phyloP scores from a whole-genome alignment of 116 monocot species.

The Posidonia oceanica region DNA sequence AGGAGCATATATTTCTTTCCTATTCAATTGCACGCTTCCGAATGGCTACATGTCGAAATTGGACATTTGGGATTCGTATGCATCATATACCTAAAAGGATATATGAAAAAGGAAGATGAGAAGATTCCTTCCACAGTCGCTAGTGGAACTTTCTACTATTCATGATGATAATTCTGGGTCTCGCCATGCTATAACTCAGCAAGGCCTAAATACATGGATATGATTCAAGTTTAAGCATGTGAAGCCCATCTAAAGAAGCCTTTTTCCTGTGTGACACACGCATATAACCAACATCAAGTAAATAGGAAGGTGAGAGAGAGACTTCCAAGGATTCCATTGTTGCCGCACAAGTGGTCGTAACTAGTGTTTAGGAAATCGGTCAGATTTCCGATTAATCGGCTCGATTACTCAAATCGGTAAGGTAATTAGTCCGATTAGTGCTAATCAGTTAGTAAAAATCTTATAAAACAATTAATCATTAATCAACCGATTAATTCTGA shows the following conservation, averaged over 20 bases:
- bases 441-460: no score
- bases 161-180: not conserved
- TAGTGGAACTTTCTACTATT: not conserved
- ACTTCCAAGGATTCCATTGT: no score
- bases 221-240: not conserved
- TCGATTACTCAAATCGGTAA: no score
- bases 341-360: no score
- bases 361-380: no score
- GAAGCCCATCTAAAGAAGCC: no score
- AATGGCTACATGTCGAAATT: not conserved
- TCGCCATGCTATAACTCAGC: not conserved
- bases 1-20: not conserved
- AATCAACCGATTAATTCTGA: no score
- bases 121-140: not conserved
- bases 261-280: not conserved
- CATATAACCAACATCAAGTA: no score
- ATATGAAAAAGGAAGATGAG: not conserved
- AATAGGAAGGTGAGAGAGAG: no score
- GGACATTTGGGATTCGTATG: not conserved
- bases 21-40: not conserved
- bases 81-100: not conserved
- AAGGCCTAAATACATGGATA: not conserved
- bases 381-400: no score
- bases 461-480: no score
- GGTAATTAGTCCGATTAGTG: no score